phyloP scores from a whole-genome alignment of 164 flowering plant species.

The Sextonia rubra region DNA sequence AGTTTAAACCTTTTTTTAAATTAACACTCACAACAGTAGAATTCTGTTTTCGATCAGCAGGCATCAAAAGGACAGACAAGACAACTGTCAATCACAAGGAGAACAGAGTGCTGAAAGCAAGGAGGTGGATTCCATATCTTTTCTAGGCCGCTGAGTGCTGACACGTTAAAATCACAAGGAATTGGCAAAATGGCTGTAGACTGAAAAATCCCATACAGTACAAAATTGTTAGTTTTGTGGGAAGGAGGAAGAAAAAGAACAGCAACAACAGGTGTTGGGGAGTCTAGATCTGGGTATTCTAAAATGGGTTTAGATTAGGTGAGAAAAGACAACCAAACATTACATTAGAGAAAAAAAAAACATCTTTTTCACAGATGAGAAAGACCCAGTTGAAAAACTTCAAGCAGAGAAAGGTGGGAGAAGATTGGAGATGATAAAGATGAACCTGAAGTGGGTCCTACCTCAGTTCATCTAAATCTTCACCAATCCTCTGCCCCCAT shows the following conservation, averaged over 20 bases:
- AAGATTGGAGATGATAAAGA: slow-evolving; percentile 16
- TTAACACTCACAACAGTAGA: background rate
- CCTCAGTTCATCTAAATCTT: slow-evolving; percentile 22
- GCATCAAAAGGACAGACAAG: slow-evolving; percentile 1
- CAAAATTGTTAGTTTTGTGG: background rate
- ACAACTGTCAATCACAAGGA: slow-evolving; percentile 4
- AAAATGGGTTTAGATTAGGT: background rate
- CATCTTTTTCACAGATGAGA: background rate
- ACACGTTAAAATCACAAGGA: slow-evolving; percentile 6
- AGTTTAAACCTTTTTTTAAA: background rate
- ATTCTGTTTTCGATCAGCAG: background rate
- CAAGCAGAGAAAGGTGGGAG: background rate
- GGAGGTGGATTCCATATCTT: slow-evolving; percentile 3
- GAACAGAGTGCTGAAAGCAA: background rate
- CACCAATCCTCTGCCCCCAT: slow-evolving; percentile 13
- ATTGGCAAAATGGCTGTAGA: background rate
- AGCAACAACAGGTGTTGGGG: background rate
- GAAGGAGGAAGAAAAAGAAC: background rate
- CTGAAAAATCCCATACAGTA: background rate
- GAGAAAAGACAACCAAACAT: background rate
- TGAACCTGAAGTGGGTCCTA: slow-evolving; percentile 26
- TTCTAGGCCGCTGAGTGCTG: slow-evolving; percentile 9
- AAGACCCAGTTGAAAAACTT: background rate
- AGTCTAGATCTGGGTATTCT: no score
- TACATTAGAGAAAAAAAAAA: slow-evolving; percentile 3